Conservation (phyloP, 495 filamentous ascomycete genomes). For the Aspergillus mulundensis region DNA sequence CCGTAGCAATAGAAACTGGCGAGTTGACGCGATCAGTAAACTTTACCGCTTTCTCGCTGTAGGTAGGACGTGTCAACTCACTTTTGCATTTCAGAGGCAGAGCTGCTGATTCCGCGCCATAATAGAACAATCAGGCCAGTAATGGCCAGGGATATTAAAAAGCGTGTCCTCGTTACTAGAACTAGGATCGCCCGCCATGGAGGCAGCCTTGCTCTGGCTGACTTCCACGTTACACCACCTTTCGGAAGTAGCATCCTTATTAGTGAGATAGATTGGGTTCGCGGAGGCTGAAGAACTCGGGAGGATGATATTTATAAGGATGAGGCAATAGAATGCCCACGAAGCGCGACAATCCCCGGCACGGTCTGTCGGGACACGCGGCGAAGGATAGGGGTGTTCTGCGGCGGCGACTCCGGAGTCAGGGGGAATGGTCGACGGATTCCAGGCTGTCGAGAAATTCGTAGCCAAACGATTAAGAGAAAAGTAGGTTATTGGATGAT, state of each 20-base stretch:
- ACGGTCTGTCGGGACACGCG: constrained; percentile 3
- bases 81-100: constrained; percentile 89
- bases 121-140: constrained; percentile 72
- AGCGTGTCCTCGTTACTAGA: constrained; percentile 72
- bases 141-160: constrained; percentile 70
- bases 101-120: constrained; percentile 82
- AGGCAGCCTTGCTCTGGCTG: constrained; percentile 74
- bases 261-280: constrained; percentile 5
- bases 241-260: constrained; percentile 72
- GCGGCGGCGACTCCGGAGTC: neutral
- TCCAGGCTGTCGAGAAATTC: neutral
- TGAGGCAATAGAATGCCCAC: constrained; percentile 5
- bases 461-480: neutral
- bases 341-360: constrained; percentile 21
- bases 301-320: constrained; percentile 3
- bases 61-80: constrained; percentile 29
- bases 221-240: constrained; percentile 90
- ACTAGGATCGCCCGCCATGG: constrained; percentile 76
- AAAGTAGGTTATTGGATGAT: neutral
- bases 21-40: neutral
- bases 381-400: constrained; percentile 4
- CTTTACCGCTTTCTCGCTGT: neutral
- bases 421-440: neutral
- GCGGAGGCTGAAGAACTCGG: constrained; percentile 3
- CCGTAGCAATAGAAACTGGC: constrained; percentile 95